Percentiles rank a stretch among this genome's conserved stretches.
phyloP scores from a whole-genome alignment of 2,329 filamentous ascomycete genomes.

The Fusarium floridanum region DNA sequence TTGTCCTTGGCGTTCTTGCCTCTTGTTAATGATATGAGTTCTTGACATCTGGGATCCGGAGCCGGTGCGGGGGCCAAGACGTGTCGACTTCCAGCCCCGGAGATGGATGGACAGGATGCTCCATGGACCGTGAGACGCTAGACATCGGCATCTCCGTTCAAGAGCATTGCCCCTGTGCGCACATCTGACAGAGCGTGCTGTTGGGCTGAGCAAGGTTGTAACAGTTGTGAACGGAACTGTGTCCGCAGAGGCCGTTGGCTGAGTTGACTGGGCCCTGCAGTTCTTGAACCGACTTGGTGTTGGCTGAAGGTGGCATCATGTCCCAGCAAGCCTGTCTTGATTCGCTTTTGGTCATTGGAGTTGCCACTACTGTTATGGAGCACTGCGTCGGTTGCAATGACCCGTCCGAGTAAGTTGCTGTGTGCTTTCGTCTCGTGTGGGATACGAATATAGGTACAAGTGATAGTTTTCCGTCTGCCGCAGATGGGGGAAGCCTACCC shows the following conservation, averaged over 20 bases:
- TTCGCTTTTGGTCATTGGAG: conserved; percentile 14
- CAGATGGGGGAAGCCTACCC: not conserved
- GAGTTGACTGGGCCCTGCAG: conserved; percentile 32
- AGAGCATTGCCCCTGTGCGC: conserved; percentile 40
- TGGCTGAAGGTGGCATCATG: conserved; percentile 10
- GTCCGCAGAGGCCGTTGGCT: conserved; percentile 42
- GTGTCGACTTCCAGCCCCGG: conserved; percentile 1
- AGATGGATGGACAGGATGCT: not conserved
- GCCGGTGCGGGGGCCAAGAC: not conserved
- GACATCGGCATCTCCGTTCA: conserved; percentile 10
- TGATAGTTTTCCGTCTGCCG: not conserved
- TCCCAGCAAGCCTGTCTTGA: not conserved
- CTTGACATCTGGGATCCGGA: not conserved
- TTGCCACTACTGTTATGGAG: not conserved
- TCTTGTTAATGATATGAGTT: not conserved
- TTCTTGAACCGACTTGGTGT: conserved; percentile 4
- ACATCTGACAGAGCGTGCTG: conserved; percentile 43
- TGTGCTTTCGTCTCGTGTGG: not conserved
- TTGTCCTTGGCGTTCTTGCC: conserved; percentile 3
- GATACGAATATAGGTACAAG: not conserved
- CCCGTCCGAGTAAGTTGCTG: not conserved
- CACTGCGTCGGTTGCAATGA: not conserved
- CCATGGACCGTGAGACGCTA: not conserved
- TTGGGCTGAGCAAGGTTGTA: conserved; percentile 33
- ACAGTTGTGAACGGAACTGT: conserved; percentile 43